A percentile compares a stretch with the other conserved stretches of the same genome.
These are phyloP conservation scores for Colletotrichum ledebouriae DNA, from an alignment of 2,329 filamentous ascomycete genomes.

Conservation along the genomic window DNA sequence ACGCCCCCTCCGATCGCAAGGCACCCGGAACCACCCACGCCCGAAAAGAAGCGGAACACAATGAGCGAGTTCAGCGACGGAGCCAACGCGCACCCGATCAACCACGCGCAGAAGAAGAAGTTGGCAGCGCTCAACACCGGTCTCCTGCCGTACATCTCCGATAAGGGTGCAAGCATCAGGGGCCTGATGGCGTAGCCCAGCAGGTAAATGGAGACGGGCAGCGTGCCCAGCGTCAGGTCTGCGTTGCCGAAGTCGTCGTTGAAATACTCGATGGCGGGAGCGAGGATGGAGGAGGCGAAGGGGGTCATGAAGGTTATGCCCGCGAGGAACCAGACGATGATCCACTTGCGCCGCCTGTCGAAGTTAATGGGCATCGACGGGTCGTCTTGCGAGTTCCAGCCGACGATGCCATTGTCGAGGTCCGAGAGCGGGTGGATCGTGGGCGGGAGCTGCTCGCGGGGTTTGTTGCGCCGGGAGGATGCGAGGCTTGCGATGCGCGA, in stretches of 20 bases:
- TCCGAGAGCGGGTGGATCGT: conserved; percentile 62
- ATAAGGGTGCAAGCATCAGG: conserved; percentile 68
- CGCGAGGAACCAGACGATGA: conserved; percentile 67
- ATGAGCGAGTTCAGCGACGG: conserved; percentile 67
- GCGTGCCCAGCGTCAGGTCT: conserved; percentile 59
- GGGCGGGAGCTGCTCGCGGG: conserved; percentile 51
- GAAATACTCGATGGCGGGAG: conserved; percentile 61
- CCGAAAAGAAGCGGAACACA: conserved; percentile 70
- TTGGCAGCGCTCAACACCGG: conserved; percentile 70
- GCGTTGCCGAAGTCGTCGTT: conserved; percentile 60
- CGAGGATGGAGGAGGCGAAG: conserved; percentile 73
- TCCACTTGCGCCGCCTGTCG: conserved; percentile 67
- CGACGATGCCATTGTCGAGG: conserved; percentile 66
- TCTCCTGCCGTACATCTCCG: conserved; percentile 75
- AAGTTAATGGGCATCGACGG: conserved; percentile 72
- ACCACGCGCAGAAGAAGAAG: conserved; percentile 71
- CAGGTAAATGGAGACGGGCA: conserved; percentile 73
- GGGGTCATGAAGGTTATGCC: conserved; percentile 75
- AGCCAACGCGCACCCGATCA: conserved; percentile 74
- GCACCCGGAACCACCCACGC: conserved; percentile 68
- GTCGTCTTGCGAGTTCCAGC: conserved; percentile 72
- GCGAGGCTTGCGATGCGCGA: conserved; percentile 46
- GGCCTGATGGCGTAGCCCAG: conserved; percentile 71
- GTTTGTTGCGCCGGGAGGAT: conserved; percentile 45
- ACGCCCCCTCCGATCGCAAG: conserved; percentile 68